These are phyloP conservation scores for Ophiostoma populinum DNA, from an alignment of 2,329 filamentous ascomycete genomes.

Conservation along the genomic window DNA sequence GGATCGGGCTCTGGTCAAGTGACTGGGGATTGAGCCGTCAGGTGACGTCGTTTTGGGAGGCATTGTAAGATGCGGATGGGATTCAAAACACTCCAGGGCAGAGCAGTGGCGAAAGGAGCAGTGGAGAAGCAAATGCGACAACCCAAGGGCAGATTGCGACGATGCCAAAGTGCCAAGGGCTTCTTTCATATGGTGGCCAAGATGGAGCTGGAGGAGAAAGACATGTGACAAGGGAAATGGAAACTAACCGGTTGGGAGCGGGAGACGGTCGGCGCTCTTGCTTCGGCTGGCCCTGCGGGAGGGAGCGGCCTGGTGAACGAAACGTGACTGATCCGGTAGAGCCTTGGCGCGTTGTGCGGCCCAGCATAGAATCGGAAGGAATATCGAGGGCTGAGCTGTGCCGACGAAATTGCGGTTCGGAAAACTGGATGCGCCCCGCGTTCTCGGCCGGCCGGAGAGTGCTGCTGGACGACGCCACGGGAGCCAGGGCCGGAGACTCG, in stretches of 20 bases:
- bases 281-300: conserved; percentile 31
- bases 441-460: background rate
- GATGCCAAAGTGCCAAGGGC: too few species aligned
- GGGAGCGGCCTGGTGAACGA: conserved; percentile 24
- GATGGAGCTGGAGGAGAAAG: background rate
- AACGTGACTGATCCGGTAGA: conserved; percentile 32
- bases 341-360: conserved; percentile 23
- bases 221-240: background rate
- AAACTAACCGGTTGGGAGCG: conserved; percentile 26
- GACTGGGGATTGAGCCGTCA: too few species aligned
- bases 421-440: background rate
- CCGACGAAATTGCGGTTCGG: background rate
- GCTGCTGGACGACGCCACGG: background rate
- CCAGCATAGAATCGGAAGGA: conserved; percentile 17
- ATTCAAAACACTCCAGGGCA: too few species aligned
- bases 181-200: too few species aligned
- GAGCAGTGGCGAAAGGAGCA: too few species aligned
- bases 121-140: too few species aligned
- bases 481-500: background rate
- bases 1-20: too few species aligned
- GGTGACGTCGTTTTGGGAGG: too few species aligned
- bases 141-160: too few species aligned
- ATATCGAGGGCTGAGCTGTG: conserved; percentile 15
- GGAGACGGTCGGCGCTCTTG: conserved; percentile 28
- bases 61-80: too few species aligned